These are phyloP conservation scores for Epichloe aotearoae DNA, from an alignment of 2,329 filamentous ascomycete genomes.

Conservation along the genomic window DNA sequence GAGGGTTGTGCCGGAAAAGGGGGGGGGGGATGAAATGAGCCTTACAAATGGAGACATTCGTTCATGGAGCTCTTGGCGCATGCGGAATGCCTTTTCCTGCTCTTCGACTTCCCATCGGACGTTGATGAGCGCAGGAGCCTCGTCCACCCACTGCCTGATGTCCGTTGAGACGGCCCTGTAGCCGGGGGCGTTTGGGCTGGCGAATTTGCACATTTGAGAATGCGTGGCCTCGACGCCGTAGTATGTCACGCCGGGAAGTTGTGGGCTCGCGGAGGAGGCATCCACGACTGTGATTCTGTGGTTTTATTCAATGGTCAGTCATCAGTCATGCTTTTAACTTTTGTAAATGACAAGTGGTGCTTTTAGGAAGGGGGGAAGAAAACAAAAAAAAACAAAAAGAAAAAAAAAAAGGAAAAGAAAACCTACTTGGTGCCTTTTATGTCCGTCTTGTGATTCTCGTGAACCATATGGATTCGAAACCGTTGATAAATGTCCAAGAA, in stretches of 20 bases:
- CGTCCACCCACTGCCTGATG: conserved; percentile 36
- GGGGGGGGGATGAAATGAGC: background rate
- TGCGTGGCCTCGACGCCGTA: conserved; percentile 67
- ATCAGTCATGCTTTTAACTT: too few relatives aligned
- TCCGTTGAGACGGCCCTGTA: conserved; percentile 40
- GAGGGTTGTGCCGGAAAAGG: background rate
- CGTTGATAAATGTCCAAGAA: conserved; percentile 59
- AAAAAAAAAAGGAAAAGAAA: too few relatives aligned
- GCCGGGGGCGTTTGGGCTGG: conserved; percentile 49
- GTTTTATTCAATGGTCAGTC: too few relatives aligned
- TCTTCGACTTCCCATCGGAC: conserved; percentile 49
- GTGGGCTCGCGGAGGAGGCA: conserved; percentile 53
- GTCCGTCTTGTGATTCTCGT: conserved; percentile 61
- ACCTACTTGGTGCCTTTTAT: conserved; percentile 45
- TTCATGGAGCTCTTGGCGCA: conserved; percentile 32
- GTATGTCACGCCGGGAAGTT: conserved; percentile 54
- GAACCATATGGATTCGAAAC: conserved; percentile 64
- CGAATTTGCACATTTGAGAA: conserved; percentile 60
- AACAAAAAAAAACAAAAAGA: too few relatives aligned
- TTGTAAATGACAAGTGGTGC: too few relatives aligned
- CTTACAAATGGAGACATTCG: conserved; percentile 20
- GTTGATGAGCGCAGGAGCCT: conserved; percentile 39
- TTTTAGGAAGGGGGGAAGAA: too few relatives aligned
- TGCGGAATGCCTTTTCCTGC: conserved; percentile 33
- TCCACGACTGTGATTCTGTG: conserved; percentile 50